Evolutionary conservation across 306 rosid species (phyloP), one percentile per base, ranked within the genome.

Genomic region (Quercus rubra): DNA sequence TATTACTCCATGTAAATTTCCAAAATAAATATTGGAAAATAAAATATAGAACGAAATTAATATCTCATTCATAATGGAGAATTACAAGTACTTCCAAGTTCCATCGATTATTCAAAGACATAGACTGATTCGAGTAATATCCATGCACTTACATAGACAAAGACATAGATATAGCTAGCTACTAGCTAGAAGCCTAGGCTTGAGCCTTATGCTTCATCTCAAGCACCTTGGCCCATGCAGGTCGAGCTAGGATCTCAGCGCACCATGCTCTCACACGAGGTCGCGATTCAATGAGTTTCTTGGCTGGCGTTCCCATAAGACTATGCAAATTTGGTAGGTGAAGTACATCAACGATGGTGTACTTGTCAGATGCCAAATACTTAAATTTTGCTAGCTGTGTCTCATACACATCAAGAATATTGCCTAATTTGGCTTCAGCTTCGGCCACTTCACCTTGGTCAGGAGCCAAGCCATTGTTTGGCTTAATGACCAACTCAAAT

Each of bases 161-260:
- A 33, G 38, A 5, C 38, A 33, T 33, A 33, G 38, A 6, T 33
- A 33, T 43, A 43, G 51, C 51, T 43, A 43, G 51, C 51, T 43
- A 5, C 51, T 43, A 43, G 51, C 51, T 43, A 5, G 41, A 35
- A 35, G 51, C 51, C 17, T 55, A 55, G 9, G 21, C 61, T 55
- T 55, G 23, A 55, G 61, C 61, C 21, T 55, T n/a, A 15, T 55
- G 20, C 21, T 18, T 55, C 46, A 74, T 55, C 17, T 54, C 77
- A 38, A 74, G 18, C 17, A 74, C 77, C 69, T 74, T 74, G 33
- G 77, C 52, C 54, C 67, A 56, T 25, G 77, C 46, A 59, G 77
- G 77, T 18, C 77, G 77, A 54, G 77, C 57, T 7, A 74, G 17
- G 10, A 74, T n/a, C 54, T 2, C 25, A 62, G 49, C n/a, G 57